These are phyloP conservation scores for Coemansia reversa DNA, from an alignment of 192 early-diverging fungal species.

Conservation along the genomic window DNA sequence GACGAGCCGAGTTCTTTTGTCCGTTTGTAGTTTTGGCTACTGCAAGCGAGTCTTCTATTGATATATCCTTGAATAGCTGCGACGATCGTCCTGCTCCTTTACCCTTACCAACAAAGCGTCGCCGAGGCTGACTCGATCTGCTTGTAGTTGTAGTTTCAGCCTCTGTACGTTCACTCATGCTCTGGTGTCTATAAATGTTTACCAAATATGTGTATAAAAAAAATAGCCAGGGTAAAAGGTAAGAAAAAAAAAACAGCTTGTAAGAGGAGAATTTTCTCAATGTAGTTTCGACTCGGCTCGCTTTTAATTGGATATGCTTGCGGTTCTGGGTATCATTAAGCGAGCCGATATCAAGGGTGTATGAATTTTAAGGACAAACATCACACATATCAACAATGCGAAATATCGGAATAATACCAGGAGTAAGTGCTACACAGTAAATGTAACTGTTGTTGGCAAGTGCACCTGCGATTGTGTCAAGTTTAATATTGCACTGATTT, in stretches of 20 bases:
- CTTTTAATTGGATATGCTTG: no score
- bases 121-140: slow-evolving; percentile 42
- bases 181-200: not conserved
- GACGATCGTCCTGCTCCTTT: slow-evolving; percentile 17
- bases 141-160: not conserved
- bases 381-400: slow-evolving; percentile 1
- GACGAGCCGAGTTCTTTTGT: not conserved
- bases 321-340: no score
- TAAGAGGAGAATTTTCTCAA: no score
- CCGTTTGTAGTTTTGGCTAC: slow-evolving; percentile 18
- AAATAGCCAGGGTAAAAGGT: not conserved
- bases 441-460: slow-evolving; percentile 13
- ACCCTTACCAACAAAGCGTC: slow-evolving; percentile 43
- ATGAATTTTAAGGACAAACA: not conserved
- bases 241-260: not conserved
- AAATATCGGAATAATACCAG: not conserved
- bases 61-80: slow-evolving; percentile 17
- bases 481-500: not conserved
- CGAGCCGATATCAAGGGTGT: not conserved
- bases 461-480: slow-evolving; percentile 9
- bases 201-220: not conserved
- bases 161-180: no score
- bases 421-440: slow-evolving; percentile 13
- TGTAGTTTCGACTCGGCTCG: no score
- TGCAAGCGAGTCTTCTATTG: slow-evolving; percentile 51